Conservation (phyloP, 2,329 filamentous ascomycete species). For the Sphaerulina musiva region DNA sequence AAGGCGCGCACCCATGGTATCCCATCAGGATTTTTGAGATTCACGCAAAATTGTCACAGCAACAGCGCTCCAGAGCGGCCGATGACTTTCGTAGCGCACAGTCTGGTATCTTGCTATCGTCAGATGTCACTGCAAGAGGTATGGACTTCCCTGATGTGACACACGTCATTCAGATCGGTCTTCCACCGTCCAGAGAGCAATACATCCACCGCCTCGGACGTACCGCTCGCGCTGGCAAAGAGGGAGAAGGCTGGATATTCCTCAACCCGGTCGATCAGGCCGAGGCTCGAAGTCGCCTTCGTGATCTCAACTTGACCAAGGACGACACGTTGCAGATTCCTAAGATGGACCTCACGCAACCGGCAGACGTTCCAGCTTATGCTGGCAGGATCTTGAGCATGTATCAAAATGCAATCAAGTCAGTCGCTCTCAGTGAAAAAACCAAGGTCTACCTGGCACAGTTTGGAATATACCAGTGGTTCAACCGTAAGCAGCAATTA, state of each 20-base stretch:
- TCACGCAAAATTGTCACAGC: constrained; percentile 71
- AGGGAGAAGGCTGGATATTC: constrained; percentile 65
- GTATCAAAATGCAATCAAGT: constrained; percentile 39
- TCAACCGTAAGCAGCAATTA: constrained; percentile 33
- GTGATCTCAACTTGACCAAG: constrained; percentile 54
- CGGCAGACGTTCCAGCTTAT: constrained; percentile 37
- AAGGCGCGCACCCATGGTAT: constrained; percentile 26
- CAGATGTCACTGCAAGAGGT: constrained; percentile 47
- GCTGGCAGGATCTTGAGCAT: constrained; percentile 42
- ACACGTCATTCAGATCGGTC: constrained; percentile 48
- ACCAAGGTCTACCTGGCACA: constrained; percentile 50
- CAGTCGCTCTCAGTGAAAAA: constrained; percentile 40
- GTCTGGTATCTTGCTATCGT: constrained; percentile 47
- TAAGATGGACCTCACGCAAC: constrained; percentile 40
- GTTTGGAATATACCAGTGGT: constrained; percentile 49
- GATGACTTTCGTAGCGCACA: constrained; percentile 62
- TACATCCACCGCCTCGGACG: constrained; percentile 50
- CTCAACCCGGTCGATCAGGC: constrained; percentile 50
- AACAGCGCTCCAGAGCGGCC: constrained; percentile 60
- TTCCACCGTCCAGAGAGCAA: constrained; percentile 41
- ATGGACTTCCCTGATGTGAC: constrained; percentile 51
- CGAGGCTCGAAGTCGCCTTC: constrained; percentile 47
- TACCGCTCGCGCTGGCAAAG: constrained; percentile 60
- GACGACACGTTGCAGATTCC: constrained; percentile 50
- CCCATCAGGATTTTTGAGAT: constrained; percentile 53